Evolutionary conservation across 2,329 filamentous ascomycete genomes (phyloP), one percentile per base, ranked within the genome.

Genomic region (Sclerotinia sclerotiorum): DNA sequence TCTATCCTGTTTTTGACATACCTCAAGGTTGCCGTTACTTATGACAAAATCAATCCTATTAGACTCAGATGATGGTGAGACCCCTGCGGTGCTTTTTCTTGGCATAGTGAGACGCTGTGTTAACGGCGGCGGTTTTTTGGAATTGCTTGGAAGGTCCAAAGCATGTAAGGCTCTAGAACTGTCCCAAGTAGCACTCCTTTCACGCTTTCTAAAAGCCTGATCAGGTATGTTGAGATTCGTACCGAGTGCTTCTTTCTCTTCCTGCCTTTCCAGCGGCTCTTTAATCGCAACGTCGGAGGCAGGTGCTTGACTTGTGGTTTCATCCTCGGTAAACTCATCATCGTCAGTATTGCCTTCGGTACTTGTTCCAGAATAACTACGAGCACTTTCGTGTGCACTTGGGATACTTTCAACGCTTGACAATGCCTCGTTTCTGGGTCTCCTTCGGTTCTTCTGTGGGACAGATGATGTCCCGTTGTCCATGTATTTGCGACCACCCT

Each of bases 341-440:
- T 60, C 61, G 29, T 72, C 70, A 15, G 72, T 70, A 32, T 69
- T 70, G 7, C 67, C 58, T 29, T 73, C 69, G 48, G 72, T 71
- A 44, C 69, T 72, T n/a, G 70, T 70, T 13, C 63, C 70, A 56
- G 75, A 74, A 56, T 69, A 72, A 49, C 72, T 71, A 27, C 67
- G 69, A 44, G 74, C 57, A 60, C 76, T 77, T 54, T 77, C 76
- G 63, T 77, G 75, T 29, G 74, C 63, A 63, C 74, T 77, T 6
- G 63, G 55, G 32, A 69, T 54, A 35, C 68, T 71, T 21, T 71
- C 72, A 21, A 57, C 35, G 17, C 72, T 70, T 21, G 72, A 72
- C 19, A 56, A 27, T n/a, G 32, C n/a, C 46, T 68, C 65, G 13
- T 10, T 24, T 35, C 57, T 48, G 7, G 58, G 29, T 24, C 39